phyloP scores from a whole-genome alignment of 306 rosid genomes.

The Gynostemma pentaphyllum region DNA sequence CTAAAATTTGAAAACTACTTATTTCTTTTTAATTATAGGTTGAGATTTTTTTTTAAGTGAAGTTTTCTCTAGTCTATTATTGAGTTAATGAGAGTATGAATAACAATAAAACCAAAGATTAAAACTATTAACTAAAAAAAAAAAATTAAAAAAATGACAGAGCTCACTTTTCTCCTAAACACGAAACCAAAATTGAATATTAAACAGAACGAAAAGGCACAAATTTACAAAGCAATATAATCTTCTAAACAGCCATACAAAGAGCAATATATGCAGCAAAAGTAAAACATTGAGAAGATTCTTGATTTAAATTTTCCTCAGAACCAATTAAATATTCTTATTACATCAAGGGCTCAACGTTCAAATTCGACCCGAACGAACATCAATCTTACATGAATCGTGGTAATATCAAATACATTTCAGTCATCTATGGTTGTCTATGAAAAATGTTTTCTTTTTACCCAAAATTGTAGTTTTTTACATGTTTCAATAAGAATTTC shows the following conservation, averaged over 20 bases:
- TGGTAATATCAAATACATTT: neutral
- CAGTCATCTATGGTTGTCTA: slow-evolving; percentile 3
- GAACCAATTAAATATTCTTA: slow-evolving; percentile 9
- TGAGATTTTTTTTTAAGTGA: no score
- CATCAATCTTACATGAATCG: slow-evolving; percentile 25
- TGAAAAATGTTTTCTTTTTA: neutral
- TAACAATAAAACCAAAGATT: no score
- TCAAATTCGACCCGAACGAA: slow-evolving; percentile 16
- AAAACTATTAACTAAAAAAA: no score
- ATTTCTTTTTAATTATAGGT: no score
- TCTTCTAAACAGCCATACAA: no score
- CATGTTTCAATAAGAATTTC: slow-evolving; percentile 11
- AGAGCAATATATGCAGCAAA: no score
- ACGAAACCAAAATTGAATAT: neutral
- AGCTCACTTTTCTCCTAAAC: no score
- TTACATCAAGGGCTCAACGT: slow-evolving; percentile 27
- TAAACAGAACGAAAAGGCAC: neutral
- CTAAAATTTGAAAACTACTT: no score
- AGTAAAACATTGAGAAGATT: neutral
- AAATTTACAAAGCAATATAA: no score
- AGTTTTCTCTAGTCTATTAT: no score
- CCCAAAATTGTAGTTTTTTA: slow-evolving; percentile 10
- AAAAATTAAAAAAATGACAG: no score
- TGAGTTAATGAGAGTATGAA: no score
- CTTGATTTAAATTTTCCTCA: neutral